Evolutionary conservation across 176 grass and related monocot species (phyloP).

Genomic region (Poa pratensis): DNA sequence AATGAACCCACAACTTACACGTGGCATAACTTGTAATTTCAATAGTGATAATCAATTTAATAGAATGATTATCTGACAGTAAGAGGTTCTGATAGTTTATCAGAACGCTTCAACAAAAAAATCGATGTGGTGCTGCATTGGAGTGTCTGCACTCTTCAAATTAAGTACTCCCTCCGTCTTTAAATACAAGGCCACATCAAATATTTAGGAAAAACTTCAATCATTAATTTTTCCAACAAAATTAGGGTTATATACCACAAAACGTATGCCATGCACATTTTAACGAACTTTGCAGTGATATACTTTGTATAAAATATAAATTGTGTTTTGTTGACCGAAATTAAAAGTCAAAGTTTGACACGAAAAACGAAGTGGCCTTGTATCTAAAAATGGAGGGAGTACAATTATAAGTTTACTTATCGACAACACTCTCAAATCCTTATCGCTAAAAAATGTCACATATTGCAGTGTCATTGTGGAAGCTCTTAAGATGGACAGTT

Average conservation of each 20-base stretch:
- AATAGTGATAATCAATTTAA: neutral
- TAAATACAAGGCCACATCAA: no score
- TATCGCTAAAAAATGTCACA: neutral
- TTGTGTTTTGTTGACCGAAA: no score
- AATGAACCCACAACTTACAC: neutral
- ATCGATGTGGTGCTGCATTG: neutral
- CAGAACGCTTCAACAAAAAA: neutral
- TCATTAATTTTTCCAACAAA: no score
- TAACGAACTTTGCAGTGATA: no score
- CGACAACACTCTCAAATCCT: neutral
- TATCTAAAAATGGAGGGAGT: neutral
- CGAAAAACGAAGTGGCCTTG: no score
- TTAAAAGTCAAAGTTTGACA: no score
- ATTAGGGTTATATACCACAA: no score
- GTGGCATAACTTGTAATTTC: neutral
- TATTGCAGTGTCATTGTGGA: conserved; percentile 97
- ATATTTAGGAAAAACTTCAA: no score
- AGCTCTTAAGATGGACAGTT: conserved; percentile 94
- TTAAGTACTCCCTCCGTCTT: neutral
- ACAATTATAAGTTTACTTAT: conserved; percentile 6
- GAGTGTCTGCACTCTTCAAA: neutral
- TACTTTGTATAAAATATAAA: no score
- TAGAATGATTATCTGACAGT: conserved; percentile 19
- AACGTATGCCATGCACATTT: no score
- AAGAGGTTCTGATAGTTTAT: neutral